These are phyloP conservation scores for Tuber indicum DNA, from an alignment of 495 filamentous ascomycete genomes.

Conservation along the genomic window DNA sequence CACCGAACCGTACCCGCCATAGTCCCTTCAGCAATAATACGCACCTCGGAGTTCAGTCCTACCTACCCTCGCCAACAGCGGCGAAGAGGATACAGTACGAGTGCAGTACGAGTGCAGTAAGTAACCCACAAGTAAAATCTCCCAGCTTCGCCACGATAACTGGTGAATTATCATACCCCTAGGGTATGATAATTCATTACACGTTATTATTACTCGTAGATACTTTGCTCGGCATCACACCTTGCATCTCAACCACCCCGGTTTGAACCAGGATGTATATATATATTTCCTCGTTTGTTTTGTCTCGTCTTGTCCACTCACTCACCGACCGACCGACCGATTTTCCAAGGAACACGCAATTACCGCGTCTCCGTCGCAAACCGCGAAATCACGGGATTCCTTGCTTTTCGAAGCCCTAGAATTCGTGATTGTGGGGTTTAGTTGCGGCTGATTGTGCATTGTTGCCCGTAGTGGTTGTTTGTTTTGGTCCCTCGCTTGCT, in stretches of 20 bases:
- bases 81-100: not conserved
- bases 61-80: not conserved
- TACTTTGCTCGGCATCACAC: not conserved
- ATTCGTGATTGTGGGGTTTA: constrained; percentile 2
- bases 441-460: not conserved
- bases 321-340: not conserved
- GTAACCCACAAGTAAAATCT: not conserved
- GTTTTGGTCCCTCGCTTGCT: not conserved
- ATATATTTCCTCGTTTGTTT: not conserved
- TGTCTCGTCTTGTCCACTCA: not conserved
- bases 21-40: not conserved
- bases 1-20: not conserved
- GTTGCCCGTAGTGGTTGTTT: not conserved
- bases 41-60: not conserved
- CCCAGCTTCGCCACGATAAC: not conserved
- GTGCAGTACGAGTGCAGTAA: too few relatives aligned
- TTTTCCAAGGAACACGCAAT: not conserved
- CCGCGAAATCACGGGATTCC: constrained; percentile 1
- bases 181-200: not conserved
- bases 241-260: not conserved
- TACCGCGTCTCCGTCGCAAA: not conserved
- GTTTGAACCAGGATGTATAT: not conserved
- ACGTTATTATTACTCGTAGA: too few relatives aligned
- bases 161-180: not conserved
- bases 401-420: not conserved